Evolutionary conservation across 1,139 yeast species (phyloP).

Genomic region (Meyerozyma smithsonii): DNA sequence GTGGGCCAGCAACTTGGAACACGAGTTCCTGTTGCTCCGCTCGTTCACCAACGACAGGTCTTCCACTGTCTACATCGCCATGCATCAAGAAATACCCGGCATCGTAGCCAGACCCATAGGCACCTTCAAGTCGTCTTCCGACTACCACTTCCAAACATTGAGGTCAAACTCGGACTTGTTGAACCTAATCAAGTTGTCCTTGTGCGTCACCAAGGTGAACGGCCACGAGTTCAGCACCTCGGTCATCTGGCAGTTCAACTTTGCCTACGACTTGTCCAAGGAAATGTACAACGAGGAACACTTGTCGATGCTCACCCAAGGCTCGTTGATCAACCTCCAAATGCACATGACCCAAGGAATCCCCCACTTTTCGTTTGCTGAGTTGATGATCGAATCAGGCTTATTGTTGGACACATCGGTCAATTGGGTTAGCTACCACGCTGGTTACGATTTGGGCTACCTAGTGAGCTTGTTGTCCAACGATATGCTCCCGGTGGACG

Average conservation of each 20-base stretch:
- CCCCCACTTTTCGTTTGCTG: slow-evolving; percentile 76
- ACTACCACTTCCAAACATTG: slow-evolving; percentile 93
- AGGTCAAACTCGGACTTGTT: slow-evolving; percentile 86
- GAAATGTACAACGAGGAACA: slow-evolving; percentile 86
- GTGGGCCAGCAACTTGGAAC: slow-evolving; percentile 81
- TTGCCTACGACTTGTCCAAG: slow-evolving; percentile 65
- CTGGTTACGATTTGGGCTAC: slow-evolving; percentile 94
- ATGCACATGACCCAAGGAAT: slow-evolving; percentile 77
- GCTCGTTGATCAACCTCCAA: slow-evolving; percentile 79
- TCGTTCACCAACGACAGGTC: slow-evolving; percentile 61
- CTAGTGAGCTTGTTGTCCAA: slow-evolving; percentile 73
- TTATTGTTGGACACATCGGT: slow-evolving; percentile 67
- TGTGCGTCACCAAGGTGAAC: slow-evolving; percentile 74
- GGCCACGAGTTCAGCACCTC: slow-evolving; percentile 67
- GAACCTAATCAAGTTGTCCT: slow-evolving; percentile 80
- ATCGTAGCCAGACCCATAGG: slow-evolving; percentile 96
- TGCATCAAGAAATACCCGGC: slow-evolving; percentile 93
- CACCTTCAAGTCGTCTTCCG: slow-evolving; percentile 83
- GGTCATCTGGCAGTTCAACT: slow-evolving; percentile 93
- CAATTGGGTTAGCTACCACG: slow-evolving; percentile 89
- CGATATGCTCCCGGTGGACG: slow-evolving; percentile 74
- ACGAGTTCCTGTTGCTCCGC: slow-evolving; percentile 73
- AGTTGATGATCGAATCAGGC: slow-evolving; percentile 81
- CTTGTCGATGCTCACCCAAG: slow-evolving; percentile 62
- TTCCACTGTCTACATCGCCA: slow-evolving; percentile 57